A percentile compares a stretch with the other conserved stretches of the same genome.
Conservation (phyloP, 306 rosid species). For the Cicer pinnatifidum region DNA sequence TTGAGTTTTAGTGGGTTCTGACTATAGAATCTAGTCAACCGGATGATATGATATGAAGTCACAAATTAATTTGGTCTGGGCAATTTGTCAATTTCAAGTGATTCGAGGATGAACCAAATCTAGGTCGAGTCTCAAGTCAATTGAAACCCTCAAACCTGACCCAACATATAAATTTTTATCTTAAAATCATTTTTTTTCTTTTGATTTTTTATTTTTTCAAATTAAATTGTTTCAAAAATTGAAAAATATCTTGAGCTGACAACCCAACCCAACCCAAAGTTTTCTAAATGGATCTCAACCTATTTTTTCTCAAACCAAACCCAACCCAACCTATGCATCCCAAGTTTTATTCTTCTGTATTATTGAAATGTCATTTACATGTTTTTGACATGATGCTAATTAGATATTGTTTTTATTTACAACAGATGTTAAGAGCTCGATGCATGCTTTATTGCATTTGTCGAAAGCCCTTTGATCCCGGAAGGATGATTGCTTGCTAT, state of each 20-base stretch:
- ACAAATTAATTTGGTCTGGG: conserved; percentile 9
- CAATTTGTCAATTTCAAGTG: neutral
- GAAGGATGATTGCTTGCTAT: conserved; percentile 89
- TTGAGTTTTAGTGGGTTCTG: neutral
- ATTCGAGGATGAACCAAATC: neutral
- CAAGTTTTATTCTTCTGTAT: neutral
- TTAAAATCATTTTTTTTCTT: neutral
- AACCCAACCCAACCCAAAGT: neutral
- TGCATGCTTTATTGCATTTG: conserved; percentile 95
- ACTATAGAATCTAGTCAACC: neutral
- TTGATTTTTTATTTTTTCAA: neutral
- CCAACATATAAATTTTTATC: neutral
- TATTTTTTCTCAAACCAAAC: conserved; percentile 14
- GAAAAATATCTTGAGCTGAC: neutral
- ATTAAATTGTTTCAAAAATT: neutral
- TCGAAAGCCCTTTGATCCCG: conserved; percentile 76
- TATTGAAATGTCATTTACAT: conserved; percentile 46
- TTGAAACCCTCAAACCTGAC: conserved; percentile 6
- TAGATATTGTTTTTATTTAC: conserved; percentile 45
- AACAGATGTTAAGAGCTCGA: conserved; percentile 81
- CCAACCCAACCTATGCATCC: neutral
- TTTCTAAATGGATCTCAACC: conserved; percentile 8
- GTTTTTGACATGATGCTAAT: conserved; percentile 34
- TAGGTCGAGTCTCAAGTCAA: neutral
- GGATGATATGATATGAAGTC: neutral